phyloP scores from a whole-genome alignment of 768 basidiomycete species.

The Tulasnella sp. region DNA sequence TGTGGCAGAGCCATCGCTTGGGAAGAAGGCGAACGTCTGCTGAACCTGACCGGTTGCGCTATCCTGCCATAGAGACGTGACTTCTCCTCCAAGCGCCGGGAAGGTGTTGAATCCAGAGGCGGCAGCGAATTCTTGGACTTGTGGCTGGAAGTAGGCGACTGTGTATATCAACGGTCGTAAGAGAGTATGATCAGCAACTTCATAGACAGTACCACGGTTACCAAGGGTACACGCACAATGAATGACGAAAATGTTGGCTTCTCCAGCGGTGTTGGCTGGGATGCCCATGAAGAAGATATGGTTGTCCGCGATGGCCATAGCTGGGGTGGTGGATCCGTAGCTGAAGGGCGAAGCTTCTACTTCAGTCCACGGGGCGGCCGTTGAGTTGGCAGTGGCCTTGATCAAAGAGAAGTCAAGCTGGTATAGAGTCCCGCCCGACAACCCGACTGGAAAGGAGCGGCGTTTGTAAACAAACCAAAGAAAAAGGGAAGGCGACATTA shows the following conservation, averaged over 20 bases:
- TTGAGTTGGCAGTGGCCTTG: conserved; percentile 31
- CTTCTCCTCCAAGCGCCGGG: conserved; percentile 57
- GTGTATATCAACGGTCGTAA: not conserved
- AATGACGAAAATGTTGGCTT: conserved; percentile 71
- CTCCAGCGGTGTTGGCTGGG: conserved; percentile 51
- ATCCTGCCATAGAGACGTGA: conserved; percentile 46
- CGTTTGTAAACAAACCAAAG: no score
- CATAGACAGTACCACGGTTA: no score
- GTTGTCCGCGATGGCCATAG: conserved; percentile 75
- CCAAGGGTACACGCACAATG: conserved; percentile 49
- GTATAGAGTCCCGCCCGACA: conserved; percentile 53
- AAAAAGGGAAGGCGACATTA: no score
- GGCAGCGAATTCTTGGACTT: conserved; percentile 45
- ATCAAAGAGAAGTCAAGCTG: conserved; percentile 58
- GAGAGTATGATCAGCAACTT: not conserved
- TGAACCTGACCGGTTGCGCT: conserved; percentile 34
- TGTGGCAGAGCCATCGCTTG: conserved; percentile 58
- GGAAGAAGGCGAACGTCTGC: conserved; percentile 66
- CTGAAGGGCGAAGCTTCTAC: conserved; percentile 47
- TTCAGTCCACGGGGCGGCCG: conserved; percentile 50
- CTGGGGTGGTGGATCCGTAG: conserved; percentile 46
- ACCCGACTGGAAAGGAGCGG: conserved; percentile 40
- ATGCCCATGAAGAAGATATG: conserved; percentile 76
- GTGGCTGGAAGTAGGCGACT: conserved; percentile 75
- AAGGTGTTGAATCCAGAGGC: conserved; percentile 35